Percentiles rank a stretch among this genome's conserved stretches.
phyloP scores from a whole-genome alignment of 306 rosid genomes.

The Cicer yamashitae region DNA sequence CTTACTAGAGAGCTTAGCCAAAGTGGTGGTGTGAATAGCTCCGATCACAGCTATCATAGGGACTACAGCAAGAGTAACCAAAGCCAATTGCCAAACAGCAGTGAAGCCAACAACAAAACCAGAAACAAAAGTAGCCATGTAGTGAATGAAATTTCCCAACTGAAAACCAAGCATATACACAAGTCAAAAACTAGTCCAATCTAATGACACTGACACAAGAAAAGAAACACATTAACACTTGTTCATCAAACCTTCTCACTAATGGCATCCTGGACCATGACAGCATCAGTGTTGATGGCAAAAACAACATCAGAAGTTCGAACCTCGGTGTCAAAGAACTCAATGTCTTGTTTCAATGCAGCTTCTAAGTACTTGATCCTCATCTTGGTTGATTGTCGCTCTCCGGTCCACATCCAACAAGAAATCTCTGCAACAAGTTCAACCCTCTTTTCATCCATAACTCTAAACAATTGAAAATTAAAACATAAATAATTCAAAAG shows the following conservation, averaged over 20 bases:
- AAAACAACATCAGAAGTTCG: constrained; percentile 94
- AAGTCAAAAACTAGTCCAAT: constrained; percentile 30
- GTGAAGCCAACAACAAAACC: constrained; percentile 96
- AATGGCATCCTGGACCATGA: constrained; percentile 97
- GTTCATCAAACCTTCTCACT: constrained; percentile 80
- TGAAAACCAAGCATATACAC: constrained; percentile 51
- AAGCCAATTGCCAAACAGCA: constrained; percentile 96
- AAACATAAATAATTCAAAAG: not conserved
- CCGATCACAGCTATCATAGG: constrained; percentile 95
- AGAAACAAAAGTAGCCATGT: constrained; percentile 97
- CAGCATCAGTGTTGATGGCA: constrained; percentile 92
- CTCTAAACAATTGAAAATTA: not conserved
- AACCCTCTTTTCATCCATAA: constrained; percentile 32
- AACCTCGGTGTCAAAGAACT: constrained; percentile 87
- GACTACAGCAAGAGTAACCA: constrained; percentile 93
- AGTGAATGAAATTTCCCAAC: constrained; percentile 96
- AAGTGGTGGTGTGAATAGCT: constrained; percentile 80
- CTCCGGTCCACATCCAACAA: constrained; percentile 99
- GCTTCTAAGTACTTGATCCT: constrained; percentile 93
- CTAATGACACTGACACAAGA: constrained; percentile 12
- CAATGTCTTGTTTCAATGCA: constrained; percentile 88
- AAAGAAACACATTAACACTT: not conserved
- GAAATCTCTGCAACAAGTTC: constrained; percentile 77
- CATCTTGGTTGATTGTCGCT: constrained; percentile 93
- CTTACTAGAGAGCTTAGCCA: constrained; percentile 83